Evolutionary conservation across 2,329 filamentous ascomycete genomes (phyloP).

Genomic region (Aureobasidium leucospermi): DNA sequence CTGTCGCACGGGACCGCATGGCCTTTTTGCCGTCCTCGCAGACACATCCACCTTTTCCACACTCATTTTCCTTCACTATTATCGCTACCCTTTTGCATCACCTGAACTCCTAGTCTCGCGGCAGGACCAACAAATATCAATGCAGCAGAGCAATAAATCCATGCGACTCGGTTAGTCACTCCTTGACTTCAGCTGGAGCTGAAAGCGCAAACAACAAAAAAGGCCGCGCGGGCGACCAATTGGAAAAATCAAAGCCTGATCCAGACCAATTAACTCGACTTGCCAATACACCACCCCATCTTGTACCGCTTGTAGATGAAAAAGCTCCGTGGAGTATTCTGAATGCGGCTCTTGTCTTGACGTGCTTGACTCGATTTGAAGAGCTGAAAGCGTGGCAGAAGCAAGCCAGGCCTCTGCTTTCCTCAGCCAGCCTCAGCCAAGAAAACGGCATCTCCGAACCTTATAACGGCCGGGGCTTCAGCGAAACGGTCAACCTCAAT

Average conservation of each 20-base stretch:
- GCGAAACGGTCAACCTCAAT: constrained; percentile 1
- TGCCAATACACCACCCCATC: too few species aligned
- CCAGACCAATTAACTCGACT: too few species aligned
- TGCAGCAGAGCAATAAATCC: neutral
- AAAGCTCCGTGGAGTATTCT: neutral
- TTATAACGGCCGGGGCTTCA: neutral
- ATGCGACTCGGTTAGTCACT: neutral
- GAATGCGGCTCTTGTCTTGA: neutral
- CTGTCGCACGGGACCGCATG: neutral
- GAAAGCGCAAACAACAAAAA: neutral
- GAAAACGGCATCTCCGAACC: constrained; percentile 11
- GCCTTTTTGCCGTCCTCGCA: neutral
- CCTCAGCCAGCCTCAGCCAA: constrained; percentile 1
- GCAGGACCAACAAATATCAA: neutral
- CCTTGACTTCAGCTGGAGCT: neutral
- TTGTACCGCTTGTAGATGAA: neutral
- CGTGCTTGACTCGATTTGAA: neutral
- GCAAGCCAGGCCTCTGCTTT: neutral
- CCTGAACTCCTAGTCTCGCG: neutral
- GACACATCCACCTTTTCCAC: neutral
- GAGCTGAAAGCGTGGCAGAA: neutral
- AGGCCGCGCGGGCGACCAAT: too few species aligned
- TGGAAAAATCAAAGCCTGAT: neutral
- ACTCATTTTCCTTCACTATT: neutral
- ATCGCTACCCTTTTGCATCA: neutral